Conservation (phyloP, 441 rosid genomes). For the Gossypium gossypioides region DNA sequence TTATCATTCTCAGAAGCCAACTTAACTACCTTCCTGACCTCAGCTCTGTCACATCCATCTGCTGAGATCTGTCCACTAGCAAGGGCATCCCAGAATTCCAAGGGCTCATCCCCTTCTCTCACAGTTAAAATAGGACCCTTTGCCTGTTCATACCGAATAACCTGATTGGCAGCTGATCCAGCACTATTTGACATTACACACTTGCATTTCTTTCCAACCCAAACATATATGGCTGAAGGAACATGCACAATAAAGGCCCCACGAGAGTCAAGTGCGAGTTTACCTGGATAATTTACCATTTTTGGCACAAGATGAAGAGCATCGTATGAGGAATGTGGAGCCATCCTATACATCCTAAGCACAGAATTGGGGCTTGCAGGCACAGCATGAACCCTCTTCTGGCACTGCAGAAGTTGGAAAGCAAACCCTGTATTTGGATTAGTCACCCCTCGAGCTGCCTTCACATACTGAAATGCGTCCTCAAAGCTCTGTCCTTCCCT, state of each 20-base stretch:
- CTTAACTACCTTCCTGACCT: slow-evolving; percentile 18
- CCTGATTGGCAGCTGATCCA: slow-evolving; percentile 55
- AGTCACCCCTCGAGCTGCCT: slow-evolving; percentile 69
- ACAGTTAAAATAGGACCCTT: slow-evolving; percentile 37
- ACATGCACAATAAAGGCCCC: slow-evolving; percentile 62
- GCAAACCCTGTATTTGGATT: slow-evolving; percentile 79
- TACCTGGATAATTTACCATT: slow-evolving; percentile 37
- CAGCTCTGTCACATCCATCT: slow-evolving; percentile 22
- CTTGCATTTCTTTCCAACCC: slow-evolving; percentile 54
- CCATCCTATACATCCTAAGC: slow-evolving; percentile 58
- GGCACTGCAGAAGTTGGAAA: slow-evolving; percentile 68
- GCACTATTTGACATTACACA: slow-evolving; percentile 42
- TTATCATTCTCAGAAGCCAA: slow-evolving; percentile 13
- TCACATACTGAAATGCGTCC: slow-evolving; percentile 64
- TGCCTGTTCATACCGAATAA: slow-evolving; percentile 52
- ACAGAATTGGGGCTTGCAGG: slow-evolving; percentile 52
- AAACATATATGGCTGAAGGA: slow-evolving; percentile 48
- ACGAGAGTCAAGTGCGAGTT: slow-evolving; percentile 48
- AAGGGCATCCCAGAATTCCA: slow-evolving; percentile 60
- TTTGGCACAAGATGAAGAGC: slow-evolving; percentile 75
- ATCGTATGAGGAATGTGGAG: slow-evolving; percentile 73
- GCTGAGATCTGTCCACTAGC: slow-evolving; percentile 21
- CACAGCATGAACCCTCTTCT: slow-evolving; percentile 62
- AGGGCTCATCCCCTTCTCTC: slow-evolving; percentile 54
- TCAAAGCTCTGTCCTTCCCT: slow-evolving; percentile 70